Base-by-base conservation (phyloP, 176 grass and related monocot genomes). In the Leersia perrieri region DNA sequence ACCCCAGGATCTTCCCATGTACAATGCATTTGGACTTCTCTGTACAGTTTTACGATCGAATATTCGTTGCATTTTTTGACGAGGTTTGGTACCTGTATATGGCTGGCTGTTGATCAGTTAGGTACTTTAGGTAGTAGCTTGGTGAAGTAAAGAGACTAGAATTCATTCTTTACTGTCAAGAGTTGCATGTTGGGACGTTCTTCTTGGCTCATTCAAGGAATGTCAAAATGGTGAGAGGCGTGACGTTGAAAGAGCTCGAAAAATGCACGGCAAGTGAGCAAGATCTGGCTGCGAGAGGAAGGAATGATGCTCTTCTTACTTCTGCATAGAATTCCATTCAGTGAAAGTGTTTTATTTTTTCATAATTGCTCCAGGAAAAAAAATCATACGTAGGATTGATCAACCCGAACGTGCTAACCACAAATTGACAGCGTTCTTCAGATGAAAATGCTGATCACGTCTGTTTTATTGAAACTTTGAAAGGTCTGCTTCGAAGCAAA, bases 101-200 rank as follows among this genome's bases (percentile, higher is more conserved):
- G 53, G 7, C 66, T 77, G 22, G 64, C 75, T 72, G 71, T 77
- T 71, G 66, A 73, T 83, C 35, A 63, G 83, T 78, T 72, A 15
- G 39, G 39, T 44, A 53, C 20, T n/a, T 20, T 53, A 53, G 49
- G 49, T 53, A 38, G 38, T 61, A 44, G 51, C 36, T 70, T 68
- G 73, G 60, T 82, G 18, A 20, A 69, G 77, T 75, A 36, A 86
- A 81, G 49, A 68, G 47, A n/a, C 33, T 1, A 60, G 75, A 73
- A 67, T 11, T 9, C 13, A 38, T 83, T 66, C 45, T 60, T 74
- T 80, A 63, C 16, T 16, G 4, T 58, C 15, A n/a, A 14, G 5
- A 9, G 79, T 71, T 87, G 57, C 79, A 71, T 36, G 64, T 73
- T 55, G 5, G 9, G 36, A 7, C 76, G 31, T 77, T 53, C 65